Evolutionary conservation across 208 protist species (phyloP).

Genomic region (Porcisia hertigi): DNA sequence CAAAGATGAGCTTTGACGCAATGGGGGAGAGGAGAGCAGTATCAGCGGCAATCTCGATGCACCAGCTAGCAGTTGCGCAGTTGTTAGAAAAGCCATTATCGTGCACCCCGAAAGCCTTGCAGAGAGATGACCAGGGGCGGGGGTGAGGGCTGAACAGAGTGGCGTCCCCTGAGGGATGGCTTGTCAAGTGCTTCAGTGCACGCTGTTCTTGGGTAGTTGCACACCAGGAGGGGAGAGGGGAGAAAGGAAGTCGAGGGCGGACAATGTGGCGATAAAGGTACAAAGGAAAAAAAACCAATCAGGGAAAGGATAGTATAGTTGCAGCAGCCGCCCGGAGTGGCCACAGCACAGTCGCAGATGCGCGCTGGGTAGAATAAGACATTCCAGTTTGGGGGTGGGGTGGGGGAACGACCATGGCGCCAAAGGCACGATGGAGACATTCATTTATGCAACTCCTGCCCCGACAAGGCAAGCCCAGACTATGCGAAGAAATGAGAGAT

Average conservation of each 20-base stretch:
- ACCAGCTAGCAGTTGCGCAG: conserved; percentile 1
- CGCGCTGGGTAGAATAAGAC: not conserved
- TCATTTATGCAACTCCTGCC: too few species aligned
- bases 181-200: not conserved
- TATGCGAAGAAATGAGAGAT: too few species aligned
- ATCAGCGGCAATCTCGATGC: conserved; percentile 24
- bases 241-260: not conserved
- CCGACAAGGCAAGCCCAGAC: too few species aligned
- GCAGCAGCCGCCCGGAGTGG: not conserved
- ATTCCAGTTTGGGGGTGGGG: not conserved
- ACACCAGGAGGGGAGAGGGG: not conserved
- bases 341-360: not conserved
- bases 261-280: not conserved
- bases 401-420: too few species aligned
- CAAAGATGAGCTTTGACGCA: conserved; percentile 22
- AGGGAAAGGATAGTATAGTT: not conserved
- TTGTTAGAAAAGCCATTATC: conserved; percentile 12
- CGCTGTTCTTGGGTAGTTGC: not conserved
- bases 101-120: too few species aligned
- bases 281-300: not conserved
- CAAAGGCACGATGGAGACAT: too few species aligned
- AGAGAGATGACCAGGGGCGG: not conserved
- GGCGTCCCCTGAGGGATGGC: not conserved
- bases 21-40: conserved; percentile 17
- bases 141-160: not conserved